Evolutionary conservation across 2,329 filamentous ascomycete species (phyloP), one percentile per base, ranked within the genome.

Genomic region (Monosporascus cannonballus): DNA sequence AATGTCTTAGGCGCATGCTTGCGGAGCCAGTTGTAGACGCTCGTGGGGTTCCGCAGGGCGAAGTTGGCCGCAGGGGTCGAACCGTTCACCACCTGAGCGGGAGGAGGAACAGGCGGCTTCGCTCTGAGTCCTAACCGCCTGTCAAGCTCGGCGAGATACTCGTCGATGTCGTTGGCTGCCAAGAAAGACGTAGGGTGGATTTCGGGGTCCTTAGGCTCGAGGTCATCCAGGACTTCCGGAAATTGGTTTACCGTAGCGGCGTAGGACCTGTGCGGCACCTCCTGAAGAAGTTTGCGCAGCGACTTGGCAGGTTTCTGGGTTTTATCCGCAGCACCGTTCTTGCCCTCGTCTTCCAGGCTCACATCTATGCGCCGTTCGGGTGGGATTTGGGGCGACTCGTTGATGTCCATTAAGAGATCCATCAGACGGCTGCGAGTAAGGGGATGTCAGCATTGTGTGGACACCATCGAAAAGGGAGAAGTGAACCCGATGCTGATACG

Each of bases 1-100:
- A 96, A 92, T 48, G 91, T 85, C 68, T 93, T 86, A 3, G 91
- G 89, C 54, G 90, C 86, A 69, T 96, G 80, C 66, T 90, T 85
- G 57, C 90, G 83, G 14, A 99, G 81, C 94, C 94, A 99, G 69
- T 95, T 96, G 73, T 96, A 95, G 3, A 96, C 92, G 54, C 89
- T 95, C 42, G 90, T 89, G 0, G 92, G 91, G 67, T 97, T 97
- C 49, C 81, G 81, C 24, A 90, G 70, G 27, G 79, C 76, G 48
- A 79, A 66, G 71, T 78, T 70, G 66, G 70, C 68, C 61, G 62
- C 65, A 50, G 64, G 47, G 53, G 68, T 66, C 24, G 65, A 62
- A 48, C 64, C 53, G 15, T 55, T 66, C 39, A 71, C 65, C 58
- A 70, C 61, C 46, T 67, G 59, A 51, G 70, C 72, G 42, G 74